Conservation (phyloP, 768 basidiomycete species). For the Daedaleopsis nitida region DNA sequence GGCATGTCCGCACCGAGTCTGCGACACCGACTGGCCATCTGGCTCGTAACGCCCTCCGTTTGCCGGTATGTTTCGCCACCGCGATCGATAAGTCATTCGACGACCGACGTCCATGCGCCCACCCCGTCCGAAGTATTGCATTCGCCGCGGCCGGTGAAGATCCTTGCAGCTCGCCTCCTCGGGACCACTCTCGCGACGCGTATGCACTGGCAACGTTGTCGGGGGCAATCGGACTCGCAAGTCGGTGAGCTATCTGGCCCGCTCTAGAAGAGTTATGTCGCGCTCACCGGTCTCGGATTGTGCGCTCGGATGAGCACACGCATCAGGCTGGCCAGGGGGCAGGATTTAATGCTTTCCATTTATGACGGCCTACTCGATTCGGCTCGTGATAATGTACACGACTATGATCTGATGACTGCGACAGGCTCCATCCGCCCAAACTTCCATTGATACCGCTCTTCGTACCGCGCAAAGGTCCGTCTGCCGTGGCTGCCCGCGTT, state of each 20-base stretch:
- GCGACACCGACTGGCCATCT: background rate
- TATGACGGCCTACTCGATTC: constrained; percentile 22
- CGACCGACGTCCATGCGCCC: background rate
- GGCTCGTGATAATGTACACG: constrained; percentile 30
- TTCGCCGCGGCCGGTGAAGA: constrained; percentile 8
- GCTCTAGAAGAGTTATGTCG: background rate
- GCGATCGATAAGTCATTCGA: constrained; percentile 15
- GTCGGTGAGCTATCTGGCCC: constrained; percentile 6
- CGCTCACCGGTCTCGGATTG: background rate
- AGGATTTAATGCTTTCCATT: constrained; percentile 28
- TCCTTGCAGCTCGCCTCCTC: background rate
- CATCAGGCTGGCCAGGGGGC: constrained; percentile 20
- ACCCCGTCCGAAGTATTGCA: background rate
- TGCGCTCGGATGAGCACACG: background rate
- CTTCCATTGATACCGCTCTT: constrained; percentile 27
- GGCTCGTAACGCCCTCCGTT: background rate
- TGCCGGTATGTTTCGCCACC: constrained; percentile 1
- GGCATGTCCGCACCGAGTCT: constrained; percentile 12
- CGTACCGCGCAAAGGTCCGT: constrained; percentile 25
- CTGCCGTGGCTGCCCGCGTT: constrained; percentile 22
- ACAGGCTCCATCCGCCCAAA: constrained; percentile 24
- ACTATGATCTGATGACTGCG: constrained; percentile 30
- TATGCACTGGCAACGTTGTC: background rate
- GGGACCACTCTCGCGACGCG: constrained; percentile 1
- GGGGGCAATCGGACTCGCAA: background rate